Conservation (phyloP, 1,139 yeast species). For the Geotrichum fermentans region DNA sequence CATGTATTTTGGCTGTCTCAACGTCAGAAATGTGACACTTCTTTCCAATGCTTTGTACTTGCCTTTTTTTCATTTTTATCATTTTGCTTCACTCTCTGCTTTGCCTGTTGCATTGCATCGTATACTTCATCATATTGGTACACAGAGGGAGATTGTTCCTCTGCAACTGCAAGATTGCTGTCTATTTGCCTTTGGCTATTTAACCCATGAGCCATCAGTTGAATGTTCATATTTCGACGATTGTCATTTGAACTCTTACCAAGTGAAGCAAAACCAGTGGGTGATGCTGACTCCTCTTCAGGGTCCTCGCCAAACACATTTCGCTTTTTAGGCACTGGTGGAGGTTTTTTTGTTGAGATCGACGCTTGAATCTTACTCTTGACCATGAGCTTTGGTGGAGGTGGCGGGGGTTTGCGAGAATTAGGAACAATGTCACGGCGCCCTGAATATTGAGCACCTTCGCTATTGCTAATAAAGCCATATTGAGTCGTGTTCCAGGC, state of each 20-base stretch:
- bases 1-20: conserved; percentile 39
- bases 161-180: conserved; percentile 9
- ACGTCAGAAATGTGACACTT: neutral
- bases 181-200: conserved; percentile 23
- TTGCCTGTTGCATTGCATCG: conserved; percentile 37
- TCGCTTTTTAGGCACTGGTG: conserved; percentile 13
- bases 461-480: conserved; percentile 53
- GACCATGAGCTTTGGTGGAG: conserved; percentile 20
- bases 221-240: conserved; percentile 22
- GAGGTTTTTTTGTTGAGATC: conserved; percentile 1
- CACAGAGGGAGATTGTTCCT: conserved; percentile 26
- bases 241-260: conserved; percentile 15
- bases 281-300: conserved; percentile 19
- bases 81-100: conserved; percentile 20
- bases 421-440: conserved; percentile 41
- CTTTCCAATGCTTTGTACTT: conserved; percentile 10
- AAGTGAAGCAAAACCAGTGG: conserved; percentile 6
- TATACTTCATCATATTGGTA: conserved; percentile 41
- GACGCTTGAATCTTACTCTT: conserved; percentile 4
- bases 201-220: conserved; percentile 25
- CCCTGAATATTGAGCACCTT: conserved; percentile 49
- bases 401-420: conserved; percentile 19
- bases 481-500: conserved; percentile 57
- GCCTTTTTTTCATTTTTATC: conserved; percentile 22
- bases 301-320: conserved; percentile 13